These are phyloP conservation scores for Entomortierella chlamydospora DNA, from an alignment of 192 early-diverging fungal species.

Conservation along the genomic window DNA sequence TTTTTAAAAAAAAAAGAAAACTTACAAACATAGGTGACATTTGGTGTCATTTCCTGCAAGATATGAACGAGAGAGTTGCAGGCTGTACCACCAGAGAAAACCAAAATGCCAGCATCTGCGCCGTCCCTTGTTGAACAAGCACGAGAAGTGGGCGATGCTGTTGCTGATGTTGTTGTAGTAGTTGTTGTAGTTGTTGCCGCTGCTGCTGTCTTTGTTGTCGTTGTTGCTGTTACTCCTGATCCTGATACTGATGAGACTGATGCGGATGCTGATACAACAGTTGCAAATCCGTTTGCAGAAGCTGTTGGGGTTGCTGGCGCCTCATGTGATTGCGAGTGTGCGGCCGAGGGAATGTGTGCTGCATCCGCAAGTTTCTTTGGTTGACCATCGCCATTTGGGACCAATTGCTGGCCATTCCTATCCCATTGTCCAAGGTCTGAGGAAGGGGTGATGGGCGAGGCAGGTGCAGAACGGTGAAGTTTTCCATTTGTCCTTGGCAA, in stretches of 20 bases:
- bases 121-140: slow-evolving; percentile 22
- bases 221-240: neutral
- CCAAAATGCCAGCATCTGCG: slow-evolving; percentile 58
- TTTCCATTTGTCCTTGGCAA: neutral
- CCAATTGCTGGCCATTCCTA: neutral
- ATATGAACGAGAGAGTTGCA: slow-evolving; percentile 73
- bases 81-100: slow-evolving; percentile 85
- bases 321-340: neutral
- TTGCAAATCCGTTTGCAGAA: neutral
- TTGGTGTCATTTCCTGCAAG: slow-evolving; percentile 71
- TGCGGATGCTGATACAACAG: neutral
- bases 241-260: neutral
- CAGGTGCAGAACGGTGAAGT: slow-evolving; percentile 5
- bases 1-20: neutral
- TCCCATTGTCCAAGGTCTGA: neutral
- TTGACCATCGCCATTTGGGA: slow-evolving; percentile 9
- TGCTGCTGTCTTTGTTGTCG: neutral
- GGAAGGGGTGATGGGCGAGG: slow-evolving; percentile 5
- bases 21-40: slow-evolving; percentile 70
- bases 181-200: neutral
- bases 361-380: slow-evolving; percentile 15
- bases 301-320: neutral
- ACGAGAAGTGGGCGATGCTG: neutral
- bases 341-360: neutral
- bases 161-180: neutral